Evolutionary conservation across 805 yeast genomes (phyloP).

Genomic region (Candida qinlingensis): DNA sequence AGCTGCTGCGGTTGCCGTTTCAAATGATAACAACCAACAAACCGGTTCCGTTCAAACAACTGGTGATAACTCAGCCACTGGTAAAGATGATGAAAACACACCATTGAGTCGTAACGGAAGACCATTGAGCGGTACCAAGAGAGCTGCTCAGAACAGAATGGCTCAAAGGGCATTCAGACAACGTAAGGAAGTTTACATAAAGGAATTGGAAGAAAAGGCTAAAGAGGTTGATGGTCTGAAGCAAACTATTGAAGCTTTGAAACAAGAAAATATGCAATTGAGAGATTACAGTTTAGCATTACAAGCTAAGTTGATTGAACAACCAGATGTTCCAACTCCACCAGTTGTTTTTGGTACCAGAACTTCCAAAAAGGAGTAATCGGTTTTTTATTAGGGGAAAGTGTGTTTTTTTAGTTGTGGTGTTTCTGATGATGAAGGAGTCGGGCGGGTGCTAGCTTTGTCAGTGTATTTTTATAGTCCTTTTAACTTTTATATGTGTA

Average conservation of each 20-base stretch:
- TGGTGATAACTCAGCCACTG: neutral
- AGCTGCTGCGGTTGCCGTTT: conserved; percentile 32
- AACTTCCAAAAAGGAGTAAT: conserved; percentile 10
- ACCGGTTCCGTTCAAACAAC: conserved; percentile 13
- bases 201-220: conserved; percentile 71
- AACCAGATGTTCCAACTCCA: conserved; percentile 39
- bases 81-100: conserved; percentile 6
- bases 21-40: conserved; percentile 14
- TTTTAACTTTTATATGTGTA: neutral
- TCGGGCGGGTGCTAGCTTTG: no score
- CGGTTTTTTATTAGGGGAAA: neutral
- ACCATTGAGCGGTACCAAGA: conserved; percentile 58
- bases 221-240: conserved; percentile 56
- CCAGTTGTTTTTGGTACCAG: conserved; percentile 22
- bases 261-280: conserved; percentile 64
- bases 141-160: conserved; percentile 88
- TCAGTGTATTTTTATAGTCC: neutral
- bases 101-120: conserved; percentile 22
- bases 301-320: conserved; percentile 60
- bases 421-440: neutral
- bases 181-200: conserved; percentile 75
- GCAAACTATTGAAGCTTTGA: conserved; percentile 59
- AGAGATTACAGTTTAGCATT: conserved; percentile 68
- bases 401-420: neutral
- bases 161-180: conserved; percentile 91